Percentiles rank a stretch among this genome's conserved stretches.
Evolutionary conservation across 805 yeast genomes (phyloP).

Genomic region (Cyberlindnera xishuangbannaensis): DNA sequence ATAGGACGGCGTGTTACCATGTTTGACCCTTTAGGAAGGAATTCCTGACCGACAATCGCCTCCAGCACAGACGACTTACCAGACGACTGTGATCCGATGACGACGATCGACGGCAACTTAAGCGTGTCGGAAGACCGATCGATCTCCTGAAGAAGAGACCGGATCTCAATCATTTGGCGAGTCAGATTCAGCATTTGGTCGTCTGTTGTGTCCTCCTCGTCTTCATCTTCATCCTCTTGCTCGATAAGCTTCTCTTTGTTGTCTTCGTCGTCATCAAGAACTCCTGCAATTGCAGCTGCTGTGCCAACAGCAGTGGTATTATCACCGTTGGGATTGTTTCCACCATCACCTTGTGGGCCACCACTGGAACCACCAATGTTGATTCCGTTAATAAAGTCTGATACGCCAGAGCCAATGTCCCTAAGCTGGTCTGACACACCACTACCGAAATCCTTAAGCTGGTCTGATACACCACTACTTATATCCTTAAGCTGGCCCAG

Average conservation of each 20-base stretch:
- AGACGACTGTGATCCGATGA: conserved; percentile 93
- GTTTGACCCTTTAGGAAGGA: conserved; percentile 92
- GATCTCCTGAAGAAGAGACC: conserved; percentile 69
- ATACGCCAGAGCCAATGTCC: conserved; percentile 53
- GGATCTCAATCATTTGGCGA: conserved; percentile 93
- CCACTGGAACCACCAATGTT: conserved; percentile 23
- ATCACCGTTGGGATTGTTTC: conserved; percentile 27
- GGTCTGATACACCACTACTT: conserved; percentile 48
- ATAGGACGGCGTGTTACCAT: conserved; percentile 99
- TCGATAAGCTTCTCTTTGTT: conserved; percentile 34
- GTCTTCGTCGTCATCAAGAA: conserved; percentile 41
- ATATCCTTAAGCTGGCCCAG: conserved; percentile 56
- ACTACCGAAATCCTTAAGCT: conserved; percentile 22
- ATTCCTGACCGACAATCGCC: conserved; percentile 96
- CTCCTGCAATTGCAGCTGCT: conserved; percentile 45
- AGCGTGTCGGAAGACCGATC: conserved; percentile 69
- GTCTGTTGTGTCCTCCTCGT: conserved; percentile 53
- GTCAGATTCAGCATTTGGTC: conserved; percentile 86
- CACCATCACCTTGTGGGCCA: conserved; percentile 14
- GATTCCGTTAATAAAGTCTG: conserved; percentile 32
- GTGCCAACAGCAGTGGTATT: conserved; percentile 52
- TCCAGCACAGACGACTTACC: conserved; percentile 97
- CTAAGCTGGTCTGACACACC: conserved; percentile 41
- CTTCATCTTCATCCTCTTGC: conserved; percentile 44
- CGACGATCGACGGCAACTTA: conserved; percentile 90